Conservation (phyloP, 345 rosid genomes). For the Lenwebbia sp. region DNA sequence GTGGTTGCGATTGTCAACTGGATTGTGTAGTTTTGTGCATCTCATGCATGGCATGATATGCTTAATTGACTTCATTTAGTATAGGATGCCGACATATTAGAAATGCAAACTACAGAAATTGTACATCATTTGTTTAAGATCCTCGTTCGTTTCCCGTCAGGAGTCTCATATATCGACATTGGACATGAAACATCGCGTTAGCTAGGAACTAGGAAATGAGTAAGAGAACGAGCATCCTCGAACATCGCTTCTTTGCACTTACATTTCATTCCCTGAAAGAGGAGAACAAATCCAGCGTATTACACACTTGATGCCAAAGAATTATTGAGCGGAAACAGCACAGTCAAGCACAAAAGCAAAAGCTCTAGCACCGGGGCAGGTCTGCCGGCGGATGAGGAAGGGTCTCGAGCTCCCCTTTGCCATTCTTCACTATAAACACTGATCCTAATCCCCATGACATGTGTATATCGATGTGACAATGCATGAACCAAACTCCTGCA, state of each 20-base stretch:
- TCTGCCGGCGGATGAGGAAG: slow-evolving; percentile 74
- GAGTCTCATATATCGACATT: neutral
- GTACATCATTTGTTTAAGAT: neutral
- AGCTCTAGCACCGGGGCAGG: slow-evolving; percentile 53
- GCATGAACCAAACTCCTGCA: slow-evolving; percentile 83
- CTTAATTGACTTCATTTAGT: neutral
- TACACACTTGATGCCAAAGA: neutral
- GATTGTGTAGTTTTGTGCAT: neutral
- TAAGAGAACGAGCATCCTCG: neutral
- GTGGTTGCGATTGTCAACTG: neutral
- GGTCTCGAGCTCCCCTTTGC: slow-evolving; percentile 41
- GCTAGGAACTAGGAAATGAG: neutral
- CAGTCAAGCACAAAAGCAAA: neutral
- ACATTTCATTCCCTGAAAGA: neutral
- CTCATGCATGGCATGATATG: neutral
- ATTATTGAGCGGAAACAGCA: neutral
- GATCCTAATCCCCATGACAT: slow-evolving; percentile 82
- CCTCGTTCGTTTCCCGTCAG: neutral
- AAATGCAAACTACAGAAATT: neutral
- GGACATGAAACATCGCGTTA: neutral
- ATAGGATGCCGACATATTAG: neutral
- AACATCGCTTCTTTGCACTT: neutral
- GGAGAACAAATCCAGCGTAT: neutral
- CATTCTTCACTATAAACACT: slow-evolving; percentile 59
- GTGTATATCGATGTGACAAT: slow-evolving; percentile 73